These are phyloP conservation scores for Luffa acutangula DNA, from an alignment of 306 rosid genomes.

Conservation along the genomic window DNA sequence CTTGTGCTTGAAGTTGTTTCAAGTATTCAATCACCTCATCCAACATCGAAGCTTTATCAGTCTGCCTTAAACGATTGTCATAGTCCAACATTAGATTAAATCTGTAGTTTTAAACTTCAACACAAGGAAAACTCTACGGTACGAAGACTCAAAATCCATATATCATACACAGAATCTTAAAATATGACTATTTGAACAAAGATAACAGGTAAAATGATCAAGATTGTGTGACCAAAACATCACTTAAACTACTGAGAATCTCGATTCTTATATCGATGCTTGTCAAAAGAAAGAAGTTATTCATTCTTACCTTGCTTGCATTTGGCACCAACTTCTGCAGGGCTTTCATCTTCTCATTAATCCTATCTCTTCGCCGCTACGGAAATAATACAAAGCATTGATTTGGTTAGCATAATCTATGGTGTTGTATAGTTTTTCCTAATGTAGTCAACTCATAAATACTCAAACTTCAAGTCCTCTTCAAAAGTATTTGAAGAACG, in stretches of 20 bases:
- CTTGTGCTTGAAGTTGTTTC: conserved; percentile 40
- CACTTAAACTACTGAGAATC: background rate
- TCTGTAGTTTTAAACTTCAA: background rate
- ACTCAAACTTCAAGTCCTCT: background rate
- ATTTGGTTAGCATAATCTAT: background rate
- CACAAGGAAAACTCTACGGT: background rate
- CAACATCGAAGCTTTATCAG: conserved; percentile 40
- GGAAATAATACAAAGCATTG: background rate
- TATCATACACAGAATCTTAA: background rate
- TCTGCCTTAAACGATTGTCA: conserved; percentile 21
- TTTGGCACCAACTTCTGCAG: conserved; percentile 47
- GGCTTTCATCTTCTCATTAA: conserved; percentile 41
- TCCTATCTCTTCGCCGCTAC: conserved; percentile 38
- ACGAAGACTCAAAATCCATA: background rate
- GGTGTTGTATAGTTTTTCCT: background rate
- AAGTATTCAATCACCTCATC: conserved; percentile 45
- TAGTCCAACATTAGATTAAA: conserved; percentile 2
- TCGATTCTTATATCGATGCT: background rate
- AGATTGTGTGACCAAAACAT: no score
- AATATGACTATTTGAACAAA: background rate
- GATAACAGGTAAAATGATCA: background rate
- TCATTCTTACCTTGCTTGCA: conserved; percentile 35
- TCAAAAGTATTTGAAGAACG: background rate
- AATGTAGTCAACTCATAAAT: background rate
- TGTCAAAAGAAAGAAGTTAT: background rate